Percentiles rank a stretch among this genome's conserved stretches.
These are phyloP conservation scores for Cladosporium austrohemisphaericum DNA, from an alignment of 2,329 filamentous ascomycete species.

Conservation along the genomic window DNA sequence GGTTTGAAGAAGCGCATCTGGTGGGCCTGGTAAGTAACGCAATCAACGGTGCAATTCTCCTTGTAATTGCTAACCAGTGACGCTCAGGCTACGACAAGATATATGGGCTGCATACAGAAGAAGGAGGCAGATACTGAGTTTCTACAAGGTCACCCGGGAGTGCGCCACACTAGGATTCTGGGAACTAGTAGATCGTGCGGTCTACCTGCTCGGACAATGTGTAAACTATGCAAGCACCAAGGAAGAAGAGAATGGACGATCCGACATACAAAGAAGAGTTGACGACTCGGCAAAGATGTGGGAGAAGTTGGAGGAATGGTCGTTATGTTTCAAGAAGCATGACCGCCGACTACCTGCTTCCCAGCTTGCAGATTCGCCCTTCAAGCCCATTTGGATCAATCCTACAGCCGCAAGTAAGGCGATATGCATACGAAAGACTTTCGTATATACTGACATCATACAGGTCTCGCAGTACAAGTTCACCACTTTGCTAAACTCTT, in stretches of 20 bases:
- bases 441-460: neutral
- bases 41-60: too few species aligned
- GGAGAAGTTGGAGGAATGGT: slow-evolving; percentile 48
- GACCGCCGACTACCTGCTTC: slow-evolving; percentile 39
- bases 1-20: slow-evolving; percentile 55
- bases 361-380: slow-evolving; percentile 27
- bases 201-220: slow-evolving; percentile 53
- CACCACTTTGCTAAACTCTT: slow-evolving; percentile 50
- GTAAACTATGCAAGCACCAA: slow-evolving; percentile 55
- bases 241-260: slow-evolving; percentile 39
- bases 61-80: too few species aligned
- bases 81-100: slow-evolving; percentile 57
- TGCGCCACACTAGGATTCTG: slow-evolving; percentile 46
- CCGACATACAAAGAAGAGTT: slow-evolving; percentile 38
- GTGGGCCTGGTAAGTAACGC: too few species aligned
- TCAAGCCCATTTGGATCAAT: slow-evolving; percentile 49
- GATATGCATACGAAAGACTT: neutral
- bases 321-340: slow-evolving; percentile 37
- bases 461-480: slow-evolving; percentile 45
- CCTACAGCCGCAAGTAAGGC: slow-evolving; percentile 40
- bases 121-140: slow-evolving; percentile 51
- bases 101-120: slow-evolving; percentile 60
- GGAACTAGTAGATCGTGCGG: slow-evolving; percentile 50
- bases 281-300: slow-evolving; percentile 44
- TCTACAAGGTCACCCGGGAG: slow-evolving; percentile 51